phyloP scores from a whole-genome alignment of 257 asterid genomes.

The Scutellaria minor region DNA sequence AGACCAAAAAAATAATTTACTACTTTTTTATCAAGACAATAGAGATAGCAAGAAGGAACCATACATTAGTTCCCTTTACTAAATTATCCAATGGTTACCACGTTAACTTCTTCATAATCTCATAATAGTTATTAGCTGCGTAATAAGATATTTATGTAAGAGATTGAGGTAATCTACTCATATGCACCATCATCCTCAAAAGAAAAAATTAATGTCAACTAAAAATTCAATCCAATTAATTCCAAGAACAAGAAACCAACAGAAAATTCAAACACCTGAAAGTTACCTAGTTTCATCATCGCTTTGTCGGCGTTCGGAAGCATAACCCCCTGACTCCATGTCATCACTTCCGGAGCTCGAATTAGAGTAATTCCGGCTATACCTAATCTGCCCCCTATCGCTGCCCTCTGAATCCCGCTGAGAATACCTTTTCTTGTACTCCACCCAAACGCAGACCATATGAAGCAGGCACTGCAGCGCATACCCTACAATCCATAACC shows the following conservation, averaged over 20 bases:
- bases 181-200: not conserved
- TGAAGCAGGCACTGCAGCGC: slow-evolving; percentile 64
- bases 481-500: slow-evolving; percentile 70
- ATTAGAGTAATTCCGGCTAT: slow-evolving; percentile 49
- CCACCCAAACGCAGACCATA: slow-evolving; percentile 59
- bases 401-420: slow-evolving; percentile 43
- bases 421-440: slow-evolving; percentile 54
- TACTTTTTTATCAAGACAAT: not conserved
- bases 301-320: slow-evolving; percentile 47
- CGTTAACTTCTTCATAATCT: slow-evolving; percentile 10
- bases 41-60: not conserved
- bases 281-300: slow-evolving; percentile 76
- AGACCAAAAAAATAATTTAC: not conserved
- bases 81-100: not conserved
- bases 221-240: not conserved
- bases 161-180: not conserved
- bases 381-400: slow-evolving; percentile 37
- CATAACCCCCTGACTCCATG: slow-evolving; percentile 52
- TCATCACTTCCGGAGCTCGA: slow-evolving; percentile 85
- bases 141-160: not conserved
- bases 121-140: not conserved
- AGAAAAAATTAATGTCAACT: not conserved
- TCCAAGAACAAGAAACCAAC: slow-evolving; percentile 13
- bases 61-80: not conserved
- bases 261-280: slow-evolving; percentile 6